phyloP scores from a whole-genome alignment of 2,329 filamentous ascomycete genomes.

The Colletotrichum sp. region DNA sequence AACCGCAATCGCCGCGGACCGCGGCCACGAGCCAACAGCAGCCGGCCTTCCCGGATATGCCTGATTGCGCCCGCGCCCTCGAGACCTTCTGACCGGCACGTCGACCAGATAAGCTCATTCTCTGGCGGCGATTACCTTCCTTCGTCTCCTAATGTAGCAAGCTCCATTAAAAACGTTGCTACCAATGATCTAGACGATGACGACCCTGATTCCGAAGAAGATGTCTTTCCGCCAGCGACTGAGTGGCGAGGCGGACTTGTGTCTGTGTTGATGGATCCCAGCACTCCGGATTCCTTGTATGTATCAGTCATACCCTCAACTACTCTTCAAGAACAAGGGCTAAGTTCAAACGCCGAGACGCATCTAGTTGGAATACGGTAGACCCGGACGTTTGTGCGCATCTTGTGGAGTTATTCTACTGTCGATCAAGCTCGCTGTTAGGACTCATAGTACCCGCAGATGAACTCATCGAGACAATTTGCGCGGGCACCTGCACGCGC shows the following conservation, averaged over 20 bases:
- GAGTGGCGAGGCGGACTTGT: neutral
- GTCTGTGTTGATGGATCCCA: neutral
- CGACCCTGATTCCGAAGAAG: neutral
- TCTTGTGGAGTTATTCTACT: neutral
- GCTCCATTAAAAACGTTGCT: neutral
- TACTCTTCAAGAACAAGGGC: neutral
- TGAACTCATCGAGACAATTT: neutral
- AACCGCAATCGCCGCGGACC: neutral
- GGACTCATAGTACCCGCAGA: neutral
- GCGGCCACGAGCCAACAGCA: neutral
- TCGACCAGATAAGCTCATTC: neutral
- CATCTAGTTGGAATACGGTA: neutral
- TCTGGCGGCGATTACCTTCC: neutral
- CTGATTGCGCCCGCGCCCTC: neutral
- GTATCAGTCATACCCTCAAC: neutral
- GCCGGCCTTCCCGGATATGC: neutral
- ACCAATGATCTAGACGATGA: neutral
- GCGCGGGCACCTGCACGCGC: neutral
- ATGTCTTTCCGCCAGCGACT: neutral
- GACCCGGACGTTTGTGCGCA: neutral
- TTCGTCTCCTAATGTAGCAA: neutral
- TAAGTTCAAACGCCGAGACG: neutral
- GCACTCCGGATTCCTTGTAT: neutral
- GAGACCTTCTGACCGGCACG: neutral
- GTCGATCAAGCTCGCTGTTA: neutral